A percentile compares a stretch with the other conserved stretches of the same genome.
Conservation (phyloP, 352 stramenopile genomes). For the Aphanomyces cochlioides region DNA sequence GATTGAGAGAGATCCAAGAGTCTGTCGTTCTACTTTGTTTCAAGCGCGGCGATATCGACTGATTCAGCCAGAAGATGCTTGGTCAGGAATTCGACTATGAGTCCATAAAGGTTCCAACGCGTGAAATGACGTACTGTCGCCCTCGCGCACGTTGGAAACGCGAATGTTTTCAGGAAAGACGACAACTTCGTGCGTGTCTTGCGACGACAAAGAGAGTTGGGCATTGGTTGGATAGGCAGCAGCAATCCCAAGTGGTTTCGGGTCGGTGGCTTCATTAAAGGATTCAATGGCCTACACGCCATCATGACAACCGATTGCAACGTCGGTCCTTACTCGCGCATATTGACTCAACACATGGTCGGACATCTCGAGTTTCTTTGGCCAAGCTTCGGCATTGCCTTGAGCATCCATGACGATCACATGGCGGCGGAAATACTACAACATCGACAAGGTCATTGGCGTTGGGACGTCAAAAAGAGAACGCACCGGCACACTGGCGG, state of each 20-base stretch:
- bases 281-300: background rate
- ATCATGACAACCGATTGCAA: too few species aligned
- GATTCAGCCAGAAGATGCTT: slow-evolving; percentile 35
- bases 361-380: slow-evolving; percentile 63
- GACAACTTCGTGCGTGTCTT: slow-evolving; percentile 52
- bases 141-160: slow-evolving; percentile 45
- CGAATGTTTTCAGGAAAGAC: slow-evolving; percentile 68
- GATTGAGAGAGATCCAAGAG: slow-evolving; percentile 43
- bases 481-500: slow-evolving; percentile 2
- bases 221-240: slow-evolving; percentile 42
- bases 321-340: slow-evolving; percentile 33
- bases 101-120: slow-evolving; percentile 5
- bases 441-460: background rate
- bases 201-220: background rate
- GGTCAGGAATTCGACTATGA: background rate
- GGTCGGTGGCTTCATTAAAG: background rate
- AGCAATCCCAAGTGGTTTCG: slow-evolving; percentile 40
- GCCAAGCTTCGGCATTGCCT: slow-evolving; percentile 47
- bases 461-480: background rate
- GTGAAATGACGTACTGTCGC: slow-evolving; percentile 40
- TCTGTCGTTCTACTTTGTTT: too few species aligned
- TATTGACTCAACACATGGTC: slow-evolving; percentile 55
- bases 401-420: slow-evolving; percentile 54
- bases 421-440: slow-evolving; percentile 51
- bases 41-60: slow-evolving; percentile 34